Evolutionary conservation across 1,139 yeast species (phyloP), one percentile per base, ranked within the genome.

Genomic region (Yamadazyma spencermartinsiae): DNA sequence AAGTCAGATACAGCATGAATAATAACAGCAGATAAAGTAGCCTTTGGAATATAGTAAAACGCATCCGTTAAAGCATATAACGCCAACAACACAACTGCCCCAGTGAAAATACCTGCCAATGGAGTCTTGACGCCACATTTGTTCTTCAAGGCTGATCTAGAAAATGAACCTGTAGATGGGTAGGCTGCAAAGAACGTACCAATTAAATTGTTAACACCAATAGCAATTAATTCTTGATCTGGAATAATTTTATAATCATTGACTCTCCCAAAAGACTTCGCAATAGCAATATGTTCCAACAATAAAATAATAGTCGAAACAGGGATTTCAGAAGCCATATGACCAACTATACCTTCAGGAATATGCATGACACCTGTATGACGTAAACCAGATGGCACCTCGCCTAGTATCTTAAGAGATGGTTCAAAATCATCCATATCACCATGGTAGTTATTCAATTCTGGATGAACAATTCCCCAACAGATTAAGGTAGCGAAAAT

Each of bases 71-170:
- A 76, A 41, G 85, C 83, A 61, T 89, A 90, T 45, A 90, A 72
- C 2, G 97, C 96, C 46, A 90, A 69, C 47, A 90, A 66, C 18
- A 90, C 97, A 60, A 90, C 90, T 27, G 77, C 79, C 57, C 97
- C 98, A 19, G 96, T 88, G 65, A 81, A 86, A 39, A 88, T 74
- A 65, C 97, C 96, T 37, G 96, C 95, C 45, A 89, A 70, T 23
- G 98, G 98, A 28, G 98, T 90, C 56, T 90, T 79, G 33, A 90
- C 98, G 56, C 96, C 96, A 75, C 96, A 89, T 65, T 89, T 90
- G 40, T 95, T 86, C 65, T 90, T 89, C 55, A 90, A 75, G 10
- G 97, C 97, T 34, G 96, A 85, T 70, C 97, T 82, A 15, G 96
- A 86, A 63, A 90, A 90, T 1, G 97, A 90, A 38, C 98, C 97